Percentiles rank a stretch among this genome's conserved stretches.
phyloP scores from a whole-genome alignment of 257 asterid species.

The Dorcoceras hygrometricum region DNA sequence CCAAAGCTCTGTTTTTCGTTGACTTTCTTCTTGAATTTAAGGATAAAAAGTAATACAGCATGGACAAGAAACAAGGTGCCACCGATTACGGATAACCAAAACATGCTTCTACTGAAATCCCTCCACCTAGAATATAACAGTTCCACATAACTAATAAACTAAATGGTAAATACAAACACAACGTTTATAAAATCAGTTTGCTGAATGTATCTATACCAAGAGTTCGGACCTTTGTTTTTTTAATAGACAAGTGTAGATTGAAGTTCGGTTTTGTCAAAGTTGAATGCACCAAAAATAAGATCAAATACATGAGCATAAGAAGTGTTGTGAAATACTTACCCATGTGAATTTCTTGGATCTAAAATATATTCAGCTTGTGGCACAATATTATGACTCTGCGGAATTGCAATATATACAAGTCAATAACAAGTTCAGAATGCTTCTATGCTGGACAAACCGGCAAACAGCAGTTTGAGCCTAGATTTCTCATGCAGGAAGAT shows the following conservation, averaged over 20 bases:
- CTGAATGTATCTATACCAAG: not conserved
- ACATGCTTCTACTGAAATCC: constrained; percentile 81
- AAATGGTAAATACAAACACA: not conserved
- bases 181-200: not conserved
- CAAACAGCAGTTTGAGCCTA: not conserved
- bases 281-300: constrained; percentile 1
- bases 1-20: constrained; percentile 55
- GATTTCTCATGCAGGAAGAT: not conserved
- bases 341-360: constrained; percentile 71
- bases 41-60: constrained; percentile 43
- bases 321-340: constrained; percentile 41
- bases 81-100: constrained; percentile 70
- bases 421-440: not conserved
- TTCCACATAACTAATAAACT: not conserved
- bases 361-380: constrained; percentile 78
- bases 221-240: not conserved
- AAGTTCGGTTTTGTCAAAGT: not conserved
- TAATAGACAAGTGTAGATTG: too few species aligned
- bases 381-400: constrained; percentile 58
- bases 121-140: constrained; percentile 64
- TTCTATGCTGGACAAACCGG: not conserved
- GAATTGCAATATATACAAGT: constrained; percentile 12
- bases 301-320: not conserved
- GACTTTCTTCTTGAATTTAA: constrained; percentile 43
- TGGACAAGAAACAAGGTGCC: constrained; percentile 60